Evolutionary conservation across 345 rosid genomes (phyloP), one percentile per base, ranked within the genome.

Genomic region (Heritiera fomes): DNA sequence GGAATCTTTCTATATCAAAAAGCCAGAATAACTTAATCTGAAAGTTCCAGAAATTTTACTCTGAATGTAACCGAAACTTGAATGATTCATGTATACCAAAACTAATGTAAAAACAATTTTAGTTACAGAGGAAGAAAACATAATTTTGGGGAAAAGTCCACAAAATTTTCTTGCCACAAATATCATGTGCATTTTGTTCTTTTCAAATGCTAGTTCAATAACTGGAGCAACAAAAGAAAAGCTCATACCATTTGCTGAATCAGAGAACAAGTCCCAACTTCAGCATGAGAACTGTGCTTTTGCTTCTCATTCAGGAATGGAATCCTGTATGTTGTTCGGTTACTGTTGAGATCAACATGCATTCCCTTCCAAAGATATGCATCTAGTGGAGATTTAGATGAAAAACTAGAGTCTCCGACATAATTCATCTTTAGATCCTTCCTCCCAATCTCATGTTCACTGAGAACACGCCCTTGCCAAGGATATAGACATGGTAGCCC

Each of bases 221-320:
- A 5, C 61, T 18, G 2, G 30, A 55, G 72, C 7, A 70, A 80
- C 78, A 80, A 76, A 50, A 68, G 43, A 52, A 78, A 84, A 78
- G 74, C 62, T 70, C 84, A 77, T 88, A 89, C 97, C 92, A 79
- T 82, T 84, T 81, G 87, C 75, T 77, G 87, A 83, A 82, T 72
- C 52, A 56, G 69, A 75, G 91, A 81, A 76, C 23, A 59, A 68
- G 72, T 81, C 18, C 82, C 84, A 62, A 71, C 83, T 75, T 84
- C 86, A 78, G 83, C 67, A 62, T 66, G 82, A 78, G 86, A 77
- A 30, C 76, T 45, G 52, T 52, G 77, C 73, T 83, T 81, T 64
- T 82, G 86, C 74, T 80, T 85, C 43, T 85, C 85, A 73, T 86
- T 77, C 2, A 52, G 77, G 70, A 90, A 86, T 59, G 86, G 79